phyloP scores from a whole-genome alignment of 345 rosid genomes.

The Rhizophora apiculata region DNA sequence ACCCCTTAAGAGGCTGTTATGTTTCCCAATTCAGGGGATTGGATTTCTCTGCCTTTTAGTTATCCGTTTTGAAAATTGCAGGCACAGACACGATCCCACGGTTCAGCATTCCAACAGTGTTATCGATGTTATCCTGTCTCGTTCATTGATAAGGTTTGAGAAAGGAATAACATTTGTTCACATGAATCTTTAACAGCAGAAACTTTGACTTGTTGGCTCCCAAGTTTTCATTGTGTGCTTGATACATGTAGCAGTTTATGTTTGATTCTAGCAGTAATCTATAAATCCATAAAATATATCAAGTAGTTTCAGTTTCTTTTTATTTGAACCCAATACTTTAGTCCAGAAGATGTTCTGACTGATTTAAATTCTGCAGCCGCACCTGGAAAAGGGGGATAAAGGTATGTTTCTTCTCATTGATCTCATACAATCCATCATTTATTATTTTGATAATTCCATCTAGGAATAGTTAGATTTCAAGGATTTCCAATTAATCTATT shows the following conservation, averaged over 20 bases:
- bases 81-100: constrained; percentile 27
- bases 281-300: too few species aligned
- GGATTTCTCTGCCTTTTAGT: neutral
- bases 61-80: constrained; percentile 21
- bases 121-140: constrained; percentile 66
- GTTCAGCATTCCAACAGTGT: constrained; percentile 40
- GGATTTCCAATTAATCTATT: constrained; percentile 11
- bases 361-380: constrained; percentile 40
- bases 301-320: neutral
- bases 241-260: neutral
- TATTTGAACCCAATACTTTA: neutral
- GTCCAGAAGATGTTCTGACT: constrained; percentile 4
- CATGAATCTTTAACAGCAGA: too few species aligned
- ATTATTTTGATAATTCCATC: neutral
- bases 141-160: constrained; percentile 55
- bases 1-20: too few species aligned
- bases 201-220: neutral
- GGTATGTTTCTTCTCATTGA: constrained; percentile 28
- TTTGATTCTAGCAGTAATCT: too few species aligned
- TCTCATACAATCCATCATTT: neutral
- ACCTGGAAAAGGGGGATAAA: constrained; percentile 68
- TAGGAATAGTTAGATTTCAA: neutral
- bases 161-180: neutral
- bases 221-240: neutral
- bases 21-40: neutral